A percentile compares a stretch with the other conserved stretches of the same genome.
Evolutionary conservation across 2,329 filamentous ascomycete genomes (phyloP).

Genomic region (Pyrenophora tritici-repentis): DNA sequence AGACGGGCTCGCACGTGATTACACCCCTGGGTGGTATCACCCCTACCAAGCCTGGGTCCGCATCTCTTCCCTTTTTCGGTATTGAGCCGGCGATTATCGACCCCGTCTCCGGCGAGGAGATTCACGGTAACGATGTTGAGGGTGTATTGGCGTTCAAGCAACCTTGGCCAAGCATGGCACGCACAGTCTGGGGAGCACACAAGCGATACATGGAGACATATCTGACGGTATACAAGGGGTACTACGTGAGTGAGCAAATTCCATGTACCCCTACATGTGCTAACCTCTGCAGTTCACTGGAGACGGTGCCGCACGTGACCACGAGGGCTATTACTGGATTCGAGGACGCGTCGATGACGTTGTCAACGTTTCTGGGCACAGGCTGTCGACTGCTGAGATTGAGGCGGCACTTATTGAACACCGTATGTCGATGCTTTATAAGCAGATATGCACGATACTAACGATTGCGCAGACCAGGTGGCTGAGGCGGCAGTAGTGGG

Average conservation of each 20-base stretch:
- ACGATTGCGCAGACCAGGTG: conserved; percentile 62
- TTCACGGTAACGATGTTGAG: conserved; percentile 94
- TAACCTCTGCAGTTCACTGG: conserved; percentile 71
- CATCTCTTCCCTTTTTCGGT: conserved; percentile 96
- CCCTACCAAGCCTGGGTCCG: conserved; percentile 94
- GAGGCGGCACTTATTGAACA: conserved; percentile 97
- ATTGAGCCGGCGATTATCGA: conserved; percentile 98
- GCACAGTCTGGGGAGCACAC: conserved; percentile 96
- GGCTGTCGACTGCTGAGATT: conserved; percentile 95
- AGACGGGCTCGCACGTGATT: conserved; percentile 96
- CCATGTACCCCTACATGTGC: conserved; percentile 4
- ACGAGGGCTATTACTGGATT: conserved; percentile 99
- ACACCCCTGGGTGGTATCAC: conserved; percentile 90
- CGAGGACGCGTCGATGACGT: conserved; percentile 97
- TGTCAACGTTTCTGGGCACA: conserved; percentile 95
- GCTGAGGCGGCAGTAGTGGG: conserved; percentile 96
- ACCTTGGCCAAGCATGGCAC: conserved; percentile 97
- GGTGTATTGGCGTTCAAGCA: conserved; percentile 97
- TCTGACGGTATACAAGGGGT: conserved; percentile 95
- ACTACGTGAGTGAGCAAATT: conserved; percentile 72
- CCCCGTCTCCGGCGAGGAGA: conserved; percentile 90
- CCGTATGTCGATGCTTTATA: conserved; percentile 49
- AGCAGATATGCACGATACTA: conserved; percentile 18
- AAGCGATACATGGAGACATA: conserved; percentile 99
- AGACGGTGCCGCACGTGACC: conserved; percentile 92